A percentile compares a stretch with the other conserved stretches of the same genome.
Evolutionary conservation across 2,329 filamentous ascomycete species (phyloP).

Genomic region (Meredithiella fracta): DNA sequence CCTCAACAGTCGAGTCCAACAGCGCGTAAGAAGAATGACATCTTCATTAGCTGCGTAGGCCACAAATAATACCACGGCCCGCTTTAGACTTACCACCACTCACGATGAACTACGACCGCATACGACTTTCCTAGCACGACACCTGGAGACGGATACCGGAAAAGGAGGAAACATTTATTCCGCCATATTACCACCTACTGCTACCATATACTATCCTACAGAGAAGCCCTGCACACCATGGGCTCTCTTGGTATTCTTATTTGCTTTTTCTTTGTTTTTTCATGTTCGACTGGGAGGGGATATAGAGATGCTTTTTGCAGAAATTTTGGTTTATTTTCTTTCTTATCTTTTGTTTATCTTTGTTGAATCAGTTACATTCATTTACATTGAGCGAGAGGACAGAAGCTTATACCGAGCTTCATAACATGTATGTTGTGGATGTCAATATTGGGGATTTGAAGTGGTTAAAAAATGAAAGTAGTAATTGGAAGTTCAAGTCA

Average conservation of each 20-base stretch:
- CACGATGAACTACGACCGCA: background rate
- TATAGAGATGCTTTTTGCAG: background rate
- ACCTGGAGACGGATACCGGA: background rate
- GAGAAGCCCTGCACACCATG: background rate
- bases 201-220: background rate
- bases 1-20: constrained; percentile 3
- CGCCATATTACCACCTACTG: background rate
- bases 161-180: background rate
- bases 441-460: too few species aligned
- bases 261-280: background rate
- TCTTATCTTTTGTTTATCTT: background rate
- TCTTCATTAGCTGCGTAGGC: background rate
- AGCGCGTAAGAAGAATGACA: background rate
- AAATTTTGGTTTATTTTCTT: background rate
- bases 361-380: background rate
- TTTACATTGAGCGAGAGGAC: background rate
- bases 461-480: too few species aligned
- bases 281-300: background rate
- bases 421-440: too few species aligned
- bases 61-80: background rate
- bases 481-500: too few species aligned
- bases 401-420: too few species aligned
- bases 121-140: background rate
- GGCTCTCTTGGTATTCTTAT: background rate
- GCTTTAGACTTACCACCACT: background rate